Evolutionary conservation across 192 early-diverging fungal genomes (phyloP).

Genomic region (Linderina pennispora): DNA sequence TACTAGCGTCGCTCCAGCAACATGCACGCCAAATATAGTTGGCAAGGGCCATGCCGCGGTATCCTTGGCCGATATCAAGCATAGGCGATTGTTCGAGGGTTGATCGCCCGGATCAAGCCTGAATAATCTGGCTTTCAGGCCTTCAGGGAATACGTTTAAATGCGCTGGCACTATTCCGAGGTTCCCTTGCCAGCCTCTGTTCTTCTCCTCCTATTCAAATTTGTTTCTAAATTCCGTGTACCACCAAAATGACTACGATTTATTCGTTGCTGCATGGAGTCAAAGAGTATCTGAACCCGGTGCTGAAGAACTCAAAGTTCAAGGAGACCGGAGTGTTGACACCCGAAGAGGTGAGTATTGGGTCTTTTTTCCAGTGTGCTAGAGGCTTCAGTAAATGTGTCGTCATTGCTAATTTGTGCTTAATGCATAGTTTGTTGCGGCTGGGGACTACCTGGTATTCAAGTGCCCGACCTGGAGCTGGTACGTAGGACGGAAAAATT

Average conservation of each 20-base stretch:
- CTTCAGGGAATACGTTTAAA: too few relatives aligned
- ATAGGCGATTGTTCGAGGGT: too few relatives aligned
- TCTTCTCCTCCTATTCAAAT: background rate
- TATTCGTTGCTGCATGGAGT: slow-evolving; percentile 62
- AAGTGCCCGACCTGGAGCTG: slow-evolving; percentile 99
- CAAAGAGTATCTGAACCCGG: slow-evolving; percentile 89
- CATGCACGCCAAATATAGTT: too few relatives aligned
- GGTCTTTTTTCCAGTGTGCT: background rate
- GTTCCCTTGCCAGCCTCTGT: background rate
- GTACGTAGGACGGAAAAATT: slow-evolving; percentile 26
- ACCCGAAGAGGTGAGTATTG: slow-evolving; percentile 77
- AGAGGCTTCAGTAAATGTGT: background rate
- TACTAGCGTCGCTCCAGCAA: too few relatives aligned
- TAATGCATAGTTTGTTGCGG: slow-evolving; percentile 72
- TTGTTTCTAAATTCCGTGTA: background rate
- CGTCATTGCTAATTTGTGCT: slow-evolving; percentile 1
- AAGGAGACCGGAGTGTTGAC: slow-evolving; percentile 93
- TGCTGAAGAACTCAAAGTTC: slow-evolving; percentile 93
- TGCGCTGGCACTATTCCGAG: too few relatives aligned
- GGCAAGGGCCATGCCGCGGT: too few relatives aligned
- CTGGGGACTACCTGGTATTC: slow-evolving; percentile 96
- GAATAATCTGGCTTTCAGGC: too few relatives aligned
- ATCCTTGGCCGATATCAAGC: too few relatives aligned
- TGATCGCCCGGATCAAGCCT: too few relatives aligned
- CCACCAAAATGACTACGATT: slow-evolving; percentile 48